Conservation (phyloP, 176 grass and related monocot genomes). For the Urochloa ruziziensis region DNA sequence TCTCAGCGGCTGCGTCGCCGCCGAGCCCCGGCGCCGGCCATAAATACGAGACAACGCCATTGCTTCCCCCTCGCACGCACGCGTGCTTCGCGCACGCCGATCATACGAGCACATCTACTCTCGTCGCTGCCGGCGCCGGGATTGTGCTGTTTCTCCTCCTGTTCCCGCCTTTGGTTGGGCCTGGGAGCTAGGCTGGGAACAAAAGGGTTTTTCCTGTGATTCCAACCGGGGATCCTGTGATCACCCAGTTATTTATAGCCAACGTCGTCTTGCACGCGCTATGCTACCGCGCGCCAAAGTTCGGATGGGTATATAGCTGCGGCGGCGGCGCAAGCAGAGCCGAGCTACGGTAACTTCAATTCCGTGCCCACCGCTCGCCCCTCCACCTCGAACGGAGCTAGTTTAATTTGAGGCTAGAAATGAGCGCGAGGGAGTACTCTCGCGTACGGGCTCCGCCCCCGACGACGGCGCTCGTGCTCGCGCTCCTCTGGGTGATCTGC, state of each 20-base stretch:
- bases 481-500: background rate
- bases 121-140: too few relatives aligned
- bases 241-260: conserved; percentile 12
- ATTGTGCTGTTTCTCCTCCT: background rate
- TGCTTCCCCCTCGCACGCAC: conserved; percentile 24
- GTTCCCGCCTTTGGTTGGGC: background rate
- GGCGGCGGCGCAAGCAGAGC: background rate
- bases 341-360: background rate
- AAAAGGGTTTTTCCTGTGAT: conserved; percentile 42
- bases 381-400: background rate
- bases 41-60: background rate
- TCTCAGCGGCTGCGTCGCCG: conserved; percentile 7
- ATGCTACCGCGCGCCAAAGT: background rate
- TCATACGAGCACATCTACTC: background rate
- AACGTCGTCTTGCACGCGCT: background rate
- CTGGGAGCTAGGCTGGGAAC: too few relatives aligned
- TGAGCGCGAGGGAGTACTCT: background rate
- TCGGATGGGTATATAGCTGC: background rate
- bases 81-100: background rate
- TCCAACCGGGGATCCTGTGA: conserved; percentile 43
- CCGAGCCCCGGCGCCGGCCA: background rate
- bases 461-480: background rate
- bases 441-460: background rate
- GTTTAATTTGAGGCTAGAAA: background rate
- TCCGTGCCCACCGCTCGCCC: background rate